Conservation (phyloP, 768 basidiomycete genomes). For the Leccinum imitatum region DNA sequence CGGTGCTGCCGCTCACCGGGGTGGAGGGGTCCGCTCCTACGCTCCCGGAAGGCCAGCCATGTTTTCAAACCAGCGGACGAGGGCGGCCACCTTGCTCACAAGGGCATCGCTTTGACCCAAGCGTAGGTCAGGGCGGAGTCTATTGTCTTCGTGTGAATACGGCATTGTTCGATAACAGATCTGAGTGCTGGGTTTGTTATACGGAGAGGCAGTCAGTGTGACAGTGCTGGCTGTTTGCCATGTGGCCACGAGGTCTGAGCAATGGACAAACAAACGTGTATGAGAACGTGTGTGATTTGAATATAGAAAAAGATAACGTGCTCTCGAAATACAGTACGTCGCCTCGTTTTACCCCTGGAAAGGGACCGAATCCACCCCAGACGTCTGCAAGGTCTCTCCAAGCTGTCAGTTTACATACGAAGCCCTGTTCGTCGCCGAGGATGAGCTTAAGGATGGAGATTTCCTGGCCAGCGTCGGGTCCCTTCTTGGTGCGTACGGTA, state of each 20-base stretch:
- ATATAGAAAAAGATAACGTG: slow-evolving; percentile 35
- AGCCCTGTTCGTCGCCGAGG: slow-evolving; percentile 69
- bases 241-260: slow-evolving; percentile 51
- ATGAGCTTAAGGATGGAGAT: slow-evolving; percentile 69
- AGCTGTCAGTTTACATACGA: slow-evolving; percentile 68
- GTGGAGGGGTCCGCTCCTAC: slow-evolving; percentile 8
- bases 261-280: slow-evolving; percentile 15
- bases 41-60: slow-evolving; percentile 56
- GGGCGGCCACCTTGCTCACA: slow-evolving; percentile 62
- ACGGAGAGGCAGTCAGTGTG: slow-evolving; percentile 66
- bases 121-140: slow-evolving; percentile 69
- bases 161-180: slow-evolving; percentile 84
- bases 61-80: slow-evolving; percentile 72
- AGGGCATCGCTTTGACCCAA: slow-evolving; percentile 67
- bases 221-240: slow-evolving; percentile 46
- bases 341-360: slow-evolving; percentile 56
- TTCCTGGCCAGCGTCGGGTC: slow-evolving; percentile 66
- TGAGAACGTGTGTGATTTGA: slow-evolving; percentile 17
- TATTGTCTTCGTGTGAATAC: slow-evolving; percentile 53
- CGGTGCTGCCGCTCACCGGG: slow-evolving; percentile 19
- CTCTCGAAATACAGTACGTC: slow-evolving; percentile 73
- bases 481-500: slow-evolving; percentile 63
- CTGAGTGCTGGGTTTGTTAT: slow-evolving; percentile 56
- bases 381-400: slow-evolving; percentile 76
- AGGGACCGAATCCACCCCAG: slow-evolving; percentile 55